Evolutionary conservation across 2,329 filamentous ascomycete species (phyloP).

Genomic region (Fusarium praegraminearum): DNA sequence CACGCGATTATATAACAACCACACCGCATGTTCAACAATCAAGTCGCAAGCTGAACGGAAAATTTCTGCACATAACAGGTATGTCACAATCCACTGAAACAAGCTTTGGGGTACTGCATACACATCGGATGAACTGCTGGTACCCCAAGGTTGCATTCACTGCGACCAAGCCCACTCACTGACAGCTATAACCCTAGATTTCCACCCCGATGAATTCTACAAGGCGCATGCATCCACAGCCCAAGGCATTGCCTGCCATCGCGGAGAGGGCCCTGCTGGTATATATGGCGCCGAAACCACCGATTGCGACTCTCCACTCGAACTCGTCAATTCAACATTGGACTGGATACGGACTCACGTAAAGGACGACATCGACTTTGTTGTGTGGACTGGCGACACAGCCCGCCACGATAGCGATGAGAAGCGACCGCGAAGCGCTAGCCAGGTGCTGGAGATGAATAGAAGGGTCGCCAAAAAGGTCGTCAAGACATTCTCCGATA

Average conservation of each 20-base stretch:
- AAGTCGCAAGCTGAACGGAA: slow-evolving; percentile 70
- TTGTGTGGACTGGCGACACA: slow-evolving; percentile 93
- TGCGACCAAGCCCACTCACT: slow-evolving; percentile 29
- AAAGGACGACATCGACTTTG: slow-evolving; percentile 84
- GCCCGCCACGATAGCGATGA: slow-evolving; percentile 92
- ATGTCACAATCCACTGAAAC: slow-evolving; percentile 47
- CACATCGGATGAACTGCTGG: slow-evolving; percentile 18
- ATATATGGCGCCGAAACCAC: slow-evolving; percentile 86
- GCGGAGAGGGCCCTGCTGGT: slow-evolving; percentile 80
- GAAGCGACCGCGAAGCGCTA: slow-evolving; percentile 76
- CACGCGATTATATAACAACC: slow-evolving; percentile 25
- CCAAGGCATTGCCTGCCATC: slow-evolving; percentile 80
- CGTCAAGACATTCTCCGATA: slow-evolving; percentile 75
- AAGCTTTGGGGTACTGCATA: slow-evolving; percentile 22
- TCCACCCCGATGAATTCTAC: slow-evolving; percentile 93
- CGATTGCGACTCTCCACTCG: slow-evolving; percentile 86
- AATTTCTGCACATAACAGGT: slow-evolving; percentile 92
- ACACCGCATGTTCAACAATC: slow-evolving; percentile 39
- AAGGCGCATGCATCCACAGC: slow-evolving; percentile 79
- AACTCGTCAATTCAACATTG: slow-evolving; percentile 88
- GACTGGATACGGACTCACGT: slow-evolving; percentile 86
- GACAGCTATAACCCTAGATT: slow-evolving; percentile 68
- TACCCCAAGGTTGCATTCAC: slow-evolving; percentile 4
- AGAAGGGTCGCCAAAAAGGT: slow-evolving; percentile 81
- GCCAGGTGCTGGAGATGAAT: slow-evolving; percentile 84